A percentile compares a stretch with the other conserved stretches of the same genome.
Conservation (phyloP, 2,329 filamentous ascomycete species). For the Xylariaceae sp. region DNA sequence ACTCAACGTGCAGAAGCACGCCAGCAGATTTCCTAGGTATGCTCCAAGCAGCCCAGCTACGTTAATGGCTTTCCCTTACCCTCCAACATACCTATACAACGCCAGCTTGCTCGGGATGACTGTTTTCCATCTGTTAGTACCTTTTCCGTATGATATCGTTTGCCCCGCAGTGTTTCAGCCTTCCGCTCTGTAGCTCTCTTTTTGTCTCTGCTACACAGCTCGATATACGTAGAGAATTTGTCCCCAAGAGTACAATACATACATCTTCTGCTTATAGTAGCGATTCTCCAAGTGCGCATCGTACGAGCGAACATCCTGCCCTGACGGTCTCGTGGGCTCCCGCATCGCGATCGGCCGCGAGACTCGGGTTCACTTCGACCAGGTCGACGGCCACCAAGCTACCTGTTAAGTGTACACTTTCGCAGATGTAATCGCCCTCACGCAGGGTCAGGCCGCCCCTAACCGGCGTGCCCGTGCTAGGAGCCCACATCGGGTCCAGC, state of each 20-base stretch:
- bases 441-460: slow-evolving; percentile 90
- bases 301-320: slow-evolving; percentile 87
- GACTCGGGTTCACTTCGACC: slow-evolving; percentile 79
- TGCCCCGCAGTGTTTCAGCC: too few species aligned
- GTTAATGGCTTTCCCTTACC: too few species aligned
- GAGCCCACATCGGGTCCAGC: slow-evolving; percentile 93
- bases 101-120: too few species aligned
- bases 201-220: too few species aligned
- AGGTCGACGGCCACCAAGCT: slow-evolving; percentile 80
- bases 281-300: slow-evolving; percentile 91
- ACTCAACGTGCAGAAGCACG: too few species aligned
- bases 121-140: too few species aligned
- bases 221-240: background rate
- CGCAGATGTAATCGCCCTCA: slow-evolving; percentile 97
- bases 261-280: slow-evolving; percentile 66
- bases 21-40: too few species aligned
- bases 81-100: too few species aligned
- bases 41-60: too few species aligned
- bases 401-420: slow-evolving; percentile 80
- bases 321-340: slow-evolving; percentile 86
- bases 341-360: slow-evolving; percentile 63
- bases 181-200: too few species aligned
- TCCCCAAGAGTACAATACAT: too few species aligned
- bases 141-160: too few species aligned
- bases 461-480: slow-evolving; percentile 93